phyloP scores from a whole-genome alignment of 1,139 yeast species.

The Arxiozyma slooffiae region DNA sequence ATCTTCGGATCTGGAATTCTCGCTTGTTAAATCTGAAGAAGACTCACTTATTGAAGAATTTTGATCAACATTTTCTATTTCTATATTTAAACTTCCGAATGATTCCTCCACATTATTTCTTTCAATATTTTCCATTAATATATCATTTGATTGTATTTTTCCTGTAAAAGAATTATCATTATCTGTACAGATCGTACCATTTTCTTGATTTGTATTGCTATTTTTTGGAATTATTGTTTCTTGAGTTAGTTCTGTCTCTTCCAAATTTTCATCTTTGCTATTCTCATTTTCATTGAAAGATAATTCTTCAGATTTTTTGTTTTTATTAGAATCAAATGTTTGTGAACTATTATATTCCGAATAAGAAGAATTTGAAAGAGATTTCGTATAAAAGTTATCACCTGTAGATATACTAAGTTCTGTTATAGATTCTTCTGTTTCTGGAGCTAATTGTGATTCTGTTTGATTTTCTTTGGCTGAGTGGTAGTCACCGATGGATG shows the following conservation, averaged over 20 bases:
- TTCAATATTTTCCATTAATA: background rate
- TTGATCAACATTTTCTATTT: background rate
- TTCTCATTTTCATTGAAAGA: background rate
- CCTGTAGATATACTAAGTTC: slow-evolving; percentile 17
- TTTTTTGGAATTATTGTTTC: background rate
- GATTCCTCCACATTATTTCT: background rate
- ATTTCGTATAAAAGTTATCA: slow-evolving; percentile 1
- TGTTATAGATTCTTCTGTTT: slow-evolving; percentile 7
- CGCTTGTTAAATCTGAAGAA: background rate
- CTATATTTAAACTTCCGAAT: background rate
- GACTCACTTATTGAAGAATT: background rate
- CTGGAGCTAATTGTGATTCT: background rate
- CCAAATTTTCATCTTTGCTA: background rate
- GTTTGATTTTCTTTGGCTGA: slow-evolving; percentile 12
- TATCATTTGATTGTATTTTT: background rate
- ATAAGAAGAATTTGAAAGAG: background rate
- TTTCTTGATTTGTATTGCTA: background rate
- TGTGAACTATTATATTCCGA: background rate
- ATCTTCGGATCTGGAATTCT: background rate
- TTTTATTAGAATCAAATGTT: background rate
- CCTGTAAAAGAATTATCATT: background rate
- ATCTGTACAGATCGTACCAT: background rate
- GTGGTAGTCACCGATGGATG: slow-evolving; percentile 20
- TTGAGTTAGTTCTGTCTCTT: background rate
- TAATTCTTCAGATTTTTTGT: too few species aligned